Evolutionary conservation across 768 basidiomycete species (phyloP).

Genomic region (Lentinus brumalis): DNA sequence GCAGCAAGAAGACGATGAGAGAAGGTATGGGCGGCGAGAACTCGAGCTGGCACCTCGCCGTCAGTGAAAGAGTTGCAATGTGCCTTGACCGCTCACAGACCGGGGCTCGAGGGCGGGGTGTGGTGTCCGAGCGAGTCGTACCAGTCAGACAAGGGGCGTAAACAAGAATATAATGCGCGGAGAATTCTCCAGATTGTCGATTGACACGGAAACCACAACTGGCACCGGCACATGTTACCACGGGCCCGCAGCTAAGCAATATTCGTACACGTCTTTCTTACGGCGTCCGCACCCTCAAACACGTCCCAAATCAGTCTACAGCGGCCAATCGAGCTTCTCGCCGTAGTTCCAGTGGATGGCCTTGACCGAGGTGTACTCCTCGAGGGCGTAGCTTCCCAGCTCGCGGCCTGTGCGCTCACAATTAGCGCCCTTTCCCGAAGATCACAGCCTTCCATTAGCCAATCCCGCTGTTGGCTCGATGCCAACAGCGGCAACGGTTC

Average conservation of each 20-base stretch:
- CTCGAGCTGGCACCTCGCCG: not conserved
- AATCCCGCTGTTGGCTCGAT: constrained; percentile 16
- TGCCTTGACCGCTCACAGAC: too few relatives aligned
- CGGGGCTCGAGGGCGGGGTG: not conserved
- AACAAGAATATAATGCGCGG: not conserved
- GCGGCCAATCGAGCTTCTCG: constrained; percentile 77
- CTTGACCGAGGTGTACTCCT: constrained; percentile 82
- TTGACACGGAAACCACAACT: not conserved
- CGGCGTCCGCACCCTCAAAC: not conserved
- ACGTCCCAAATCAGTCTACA: constrained; percentile 36
- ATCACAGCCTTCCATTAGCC: constrained; percentile 6
- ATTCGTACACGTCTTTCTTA: not conserved
- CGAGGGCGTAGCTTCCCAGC: constrained; percentile 81
- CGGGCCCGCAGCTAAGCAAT: not conserved
- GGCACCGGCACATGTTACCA: not conserved
- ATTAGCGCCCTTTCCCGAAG: constrained; percentile 9
- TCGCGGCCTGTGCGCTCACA: constrained; percentile 64
- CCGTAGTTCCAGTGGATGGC: constrained; percentile 90
- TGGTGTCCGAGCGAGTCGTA: not conserved
- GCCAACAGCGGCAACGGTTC: constrained; percentile 9
- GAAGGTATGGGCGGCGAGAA: not conserved
- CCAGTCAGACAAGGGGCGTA: not conserved
- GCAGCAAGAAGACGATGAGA: not conserved
- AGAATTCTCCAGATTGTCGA: not conserved
- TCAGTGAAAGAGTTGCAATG: not conserved